Base-by-base conservation (phyloP, 148 eudicot genomes). In the Silene uniflora region DNA sequence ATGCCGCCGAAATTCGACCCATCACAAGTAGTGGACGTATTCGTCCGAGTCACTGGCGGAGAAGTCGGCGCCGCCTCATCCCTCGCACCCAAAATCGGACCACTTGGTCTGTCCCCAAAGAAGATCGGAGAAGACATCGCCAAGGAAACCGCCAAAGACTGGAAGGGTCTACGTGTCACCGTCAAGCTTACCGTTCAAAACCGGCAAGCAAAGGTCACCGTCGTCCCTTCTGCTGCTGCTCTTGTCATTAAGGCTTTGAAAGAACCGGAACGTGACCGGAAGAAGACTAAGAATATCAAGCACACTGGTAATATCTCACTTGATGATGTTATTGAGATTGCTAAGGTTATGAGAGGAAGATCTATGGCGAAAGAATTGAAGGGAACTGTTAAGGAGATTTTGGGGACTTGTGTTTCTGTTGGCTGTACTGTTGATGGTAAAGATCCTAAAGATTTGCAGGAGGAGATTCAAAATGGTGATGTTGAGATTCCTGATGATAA, bases 51-150 rank as follows among this genome's bases (percentile, higher is more conserved):
- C 0, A 79, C 81, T 22, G 81, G 81, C 1, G 81, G 81, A 0
- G 81, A 79, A 56, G 81, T 79, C 61, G 81, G 81, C 4, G 81
- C 81, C 2, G 81, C 81, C 10, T 66, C 73, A 0, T 79, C 81
- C 0, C 74, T 79, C 11, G 81, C 81, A 0, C 81, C 81, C 4
- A 79, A 79, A 44, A 79, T 79, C 77, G 81, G 81, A 2, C 81
- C 81, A 0, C 54, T 79, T 5, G 81, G 81, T 71, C 81, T 79
- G 0, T 79, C 81, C 73, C 81, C 81, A 0, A 79, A 79, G 74
- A 79, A 79, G 52, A 79, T 79, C 69, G 81, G 81, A 39, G 81
- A 79, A 79, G 81, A 79, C 77, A 79, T 79, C 68, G 81, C 81
- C 13, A 79, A 79, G 8, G 81, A 79, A 58, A 79, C 81, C 5